A percentile compares a stretch with the other conserved stretches of the same genome.
phyloP scores from a whole-genome alignment of 75 land plant species.

The Cryptomeria japonica region DNA sequence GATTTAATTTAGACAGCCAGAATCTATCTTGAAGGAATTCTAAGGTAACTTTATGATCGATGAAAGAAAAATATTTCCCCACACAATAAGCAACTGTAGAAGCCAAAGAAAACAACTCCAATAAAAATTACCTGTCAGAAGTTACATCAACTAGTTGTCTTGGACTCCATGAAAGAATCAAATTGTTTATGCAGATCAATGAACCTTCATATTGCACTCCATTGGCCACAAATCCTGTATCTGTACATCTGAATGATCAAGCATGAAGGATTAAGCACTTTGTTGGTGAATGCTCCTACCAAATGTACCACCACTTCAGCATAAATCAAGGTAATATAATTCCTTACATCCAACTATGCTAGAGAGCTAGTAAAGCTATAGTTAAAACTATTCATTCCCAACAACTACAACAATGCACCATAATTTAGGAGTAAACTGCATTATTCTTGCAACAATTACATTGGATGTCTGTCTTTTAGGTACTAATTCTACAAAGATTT shows the following conservation, averaged over 20 bases:
- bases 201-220: slow-evolving; percentile 73
- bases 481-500: neutral
- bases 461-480: neutral
- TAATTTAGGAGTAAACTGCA: neutral
- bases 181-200: slow-evolving; percentile 62
- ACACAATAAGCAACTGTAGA: neutral
- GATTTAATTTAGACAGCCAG: neutral
- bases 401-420: neutral
- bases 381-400: neutral
- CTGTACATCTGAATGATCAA: slow-evolving; percentile 51
- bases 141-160: slow-evolving; percentile 66
- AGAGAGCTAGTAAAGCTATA: neutral
- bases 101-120: neutral
- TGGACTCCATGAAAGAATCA: slow-evolving; percentile 70
- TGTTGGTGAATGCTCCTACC: neutral
- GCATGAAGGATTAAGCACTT: neutral
- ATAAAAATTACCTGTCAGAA: slow-evolving; percentile 56
- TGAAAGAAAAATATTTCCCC: neutral
- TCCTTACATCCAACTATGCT: neutral
- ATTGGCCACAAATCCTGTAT: slow-evolving; percentile 69
- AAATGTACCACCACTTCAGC: neutral
- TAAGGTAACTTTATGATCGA: neutral
- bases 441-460: neutral
- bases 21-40: neutral
- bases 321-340: neutral